These are phyloP conservation scores for Smithsoniella earleae DNA, from an alignment of 163 green algal species.

Conservation along the genomic window DNA sequence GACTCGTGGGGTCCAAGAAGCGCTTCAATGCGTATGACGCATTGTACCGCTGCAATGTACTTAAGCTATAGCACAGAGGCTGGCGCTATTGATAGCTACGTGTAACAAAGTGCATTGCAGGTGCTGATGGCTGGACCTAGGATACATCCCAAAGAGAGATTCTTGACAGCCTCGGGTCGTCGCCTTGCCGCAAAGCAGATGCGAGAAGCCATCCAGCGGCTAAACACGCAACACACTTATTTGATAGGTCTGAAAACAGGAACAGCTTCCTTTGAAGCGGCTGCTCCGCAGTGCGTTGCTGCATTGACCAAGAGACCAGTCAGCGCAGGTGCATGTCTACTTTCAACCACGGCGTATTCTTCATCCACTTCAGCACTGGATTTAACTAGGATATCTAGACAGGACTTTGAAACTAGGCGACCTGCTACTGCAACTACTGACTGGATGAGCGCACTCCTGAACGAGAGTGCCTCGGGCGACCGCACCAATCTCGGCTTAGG, in stretches of 20 bases:
- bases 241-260: neutral
- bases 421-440: neutral
- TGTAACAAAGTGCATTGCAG: neutral
- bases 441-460: neutral
- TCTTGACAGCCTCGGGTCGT: neutral
- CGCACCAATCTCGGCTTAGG: neutral
- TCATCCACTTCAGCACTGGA: neutral
- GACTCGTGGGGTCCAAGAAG: too few species aligned
- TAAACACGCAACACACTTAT: constrained; percentile 14
- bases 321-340: neutral
- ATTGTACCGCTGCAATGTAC: neutral
- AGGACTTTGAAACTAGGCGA: neutral
- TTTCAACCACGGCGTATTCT: neutral
- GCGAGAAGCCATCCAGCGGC: neutral
- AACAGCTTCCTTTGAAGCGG: neutral
- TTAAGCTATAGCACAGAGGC: neutral
- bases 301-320: neutral
- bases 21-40: neutral
- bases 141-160: neutral
- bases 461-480: neutral
- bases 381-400: neutral
- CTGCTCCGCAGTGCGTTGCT: neutral
- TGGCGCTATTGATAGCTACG: neutral
- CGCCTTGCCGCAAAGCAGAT: constrained; percentile 12
- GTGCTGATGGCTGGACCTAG: constrained; percentile 27